These are phyloP conservation scores for Tricholoma sp. DNA, from an alignment of 768 basidiomycete genomes.

Conservation along the genomic window DNA sequence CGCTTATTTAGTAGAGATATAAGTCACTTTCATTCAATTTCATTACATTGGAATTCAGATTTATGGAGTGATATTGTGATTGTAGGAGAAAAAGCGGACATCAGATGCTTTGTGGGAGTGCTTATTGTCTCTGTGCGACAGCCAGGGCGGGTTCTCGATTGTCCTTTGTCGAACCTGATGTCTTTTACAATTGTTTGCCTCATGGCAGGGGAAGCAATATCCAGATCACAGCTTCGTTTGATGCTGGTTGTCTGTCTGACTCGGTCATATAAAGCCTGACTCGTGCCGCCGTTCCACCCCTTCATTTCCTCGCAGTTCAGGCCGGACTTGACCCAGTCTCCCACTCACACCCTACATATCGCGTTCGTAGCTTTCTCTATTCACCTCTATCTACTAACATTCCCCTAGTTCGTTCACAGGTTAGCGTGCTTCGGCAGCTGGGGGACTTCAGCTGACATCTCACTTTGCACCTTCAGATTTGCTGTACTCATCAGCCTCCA, in stretches of 20 bases:
- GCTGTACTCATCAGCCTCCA: conserved; percentile 13
- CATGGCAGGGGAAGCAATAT: not conserved
- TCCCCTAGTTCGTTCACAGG: conserved; percentile 1
- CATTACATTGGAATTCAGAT: too few species aligned
- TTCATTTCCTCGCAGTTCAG: conserved; percentile 6
- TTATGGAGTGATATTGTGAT: too few species aligned
- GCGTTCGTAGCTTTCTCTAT: conserved; percentile 7
- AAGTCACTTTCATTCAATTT: too few species aligned
- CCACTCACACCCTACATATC: conserved; percentile 2
- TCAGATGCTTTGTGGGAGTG: not conserved
- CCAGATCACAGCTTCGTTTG: conserved; percentile 5
- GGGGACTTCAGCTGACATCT: not conserved
- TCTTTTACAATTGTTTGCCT: conserved; percentile 13
- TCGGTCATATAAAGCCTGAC: conserved; percentile 7
- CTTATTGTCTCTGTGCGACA: not conserved
- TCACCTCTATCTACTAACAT: conserved; percentile 3
- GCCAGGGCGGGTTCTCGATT: conserved; percentile 2
- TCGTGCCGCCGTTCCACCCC: not conserved
- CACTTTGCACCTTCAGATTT: conserved; percentile 1
- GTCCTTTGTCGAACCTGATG: conserved; percentile 12
- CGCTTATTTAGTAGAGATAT: too few species aligned
- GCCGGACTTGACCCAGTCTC: conserved; percentile 24
- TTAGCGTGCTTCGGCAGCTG: not conserved
- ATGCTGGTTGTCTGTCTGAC: not conserved
- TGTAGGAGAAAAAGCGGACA: too few species aligned